phyloP scores from a whole-genome alignment of 2,329 filamentous ascomycete genomes.

The Dothideomycetes sp. region DNA sequence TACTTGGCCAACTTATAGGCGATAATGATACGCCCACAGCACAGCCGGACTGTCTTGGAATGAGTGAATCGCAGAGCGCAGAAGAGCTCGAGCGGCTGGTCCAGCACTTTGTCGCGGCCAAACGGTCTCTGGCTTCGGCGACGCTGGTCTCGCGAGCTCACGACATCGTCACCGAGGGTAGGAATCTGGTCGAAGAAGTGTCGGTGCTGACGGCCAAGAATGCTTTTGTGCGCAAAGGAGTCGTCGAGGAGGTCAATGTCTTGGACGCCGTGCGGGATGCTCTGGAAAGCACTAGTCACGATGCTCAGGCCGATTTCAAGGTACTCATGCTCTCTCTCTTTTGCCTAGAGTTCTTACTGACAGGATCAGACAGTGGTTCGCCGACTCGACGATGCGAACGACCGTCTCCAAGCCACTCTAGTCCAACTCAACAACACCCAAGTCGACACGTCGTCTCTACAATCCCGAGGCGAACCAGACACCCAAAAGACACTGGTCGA shows the following conservation, averaged over 20 bases:
- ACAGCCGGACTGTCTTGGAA: too few species aligned
- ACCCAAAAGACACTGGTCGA: constrained; percentile 56
- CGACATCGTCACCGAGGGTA: constrained; percentile 70
- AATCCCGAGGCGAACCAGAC: constrained; percentile 18
- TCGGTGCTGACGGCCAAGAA: constrained; percentile 55
- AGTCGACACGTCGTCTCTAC: constrained; percentile 45
- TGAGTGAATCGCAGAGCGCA: constrained; percentile 27
- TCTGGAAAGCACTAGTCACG: constrained; percentile 33
- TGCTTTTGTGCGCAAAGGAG: constrained; percentile 32
- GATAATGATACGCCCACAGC: too few species aligned
- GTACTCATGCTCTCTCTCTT: constrained; percentile 16
- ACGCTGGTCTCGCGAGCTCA: constrained; percentile 70
- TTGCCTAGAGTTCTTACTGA: background rate
- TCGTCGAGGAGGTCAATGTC: constrained; percentile 36
- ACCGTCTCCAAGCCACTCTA: constrained; percentile 57
- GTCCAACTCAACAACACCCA: constrained; percentile 52
- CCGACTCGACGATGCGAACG: constrained; percentile 58
- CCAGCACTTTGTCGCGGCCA: constrained; percentile 74
- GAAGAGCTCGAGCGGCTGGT: constrained; percentile 65
- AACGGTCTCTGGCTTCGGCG: constrained; percentile 78
- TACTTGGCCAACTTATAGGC: too few species aligned
- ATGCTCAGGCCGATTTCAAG: constrained; percentile 37
- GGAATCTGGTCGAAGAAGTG: constrained; percentile 66
- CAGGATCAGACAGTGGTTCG: constrained; percentile 44
- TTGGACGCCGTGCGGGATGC: constrained; percentile 36